A percentile compares a stretch with the other conserved stretches of the same genome.
Conservation (phyloP, 352 stramenopile species). For the Globisporangium parvum region DNA sequence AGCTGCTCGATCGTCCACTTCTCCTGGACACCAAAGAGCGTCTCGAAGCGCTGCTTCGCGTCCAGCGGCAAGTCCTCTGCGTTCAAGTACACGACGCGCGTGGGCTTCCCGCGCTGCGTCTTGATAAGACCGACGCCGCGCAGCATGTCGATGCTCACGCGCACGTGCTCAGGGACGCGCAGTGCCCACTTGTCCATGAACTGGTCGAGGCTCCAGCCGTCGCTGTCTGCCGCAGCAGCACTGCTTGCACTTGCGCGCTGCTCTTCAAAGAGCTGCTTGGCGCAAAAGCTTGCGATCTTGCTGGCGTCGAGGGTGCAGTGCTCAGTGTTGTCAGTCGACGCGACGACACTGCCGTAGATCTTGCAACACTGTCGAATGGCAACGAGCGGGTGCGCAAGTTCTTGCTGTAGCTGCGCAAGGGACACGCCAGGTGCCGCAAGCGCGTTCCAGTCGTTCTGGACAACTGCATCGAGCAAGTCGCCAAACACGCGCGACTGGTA, state of each 20-base stretch:
- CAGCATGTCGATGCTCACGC: conserved; percentile 58
- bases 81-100: conserved; percentile 56
- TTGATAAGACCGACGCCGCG: conserved; percentile 55
- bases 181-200: conserved; percentile 85
- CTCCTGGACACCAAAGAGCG: conserved; percentile 72
- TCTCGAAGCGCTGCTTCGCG: conserved; percentile 69
- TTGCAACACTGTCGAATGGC: conserved; percentile 68
- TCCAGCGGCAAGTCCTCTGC: conserved; percentile 62
- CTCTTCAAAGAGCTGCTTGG: conserved; percentile 70
- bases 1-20: conserved; percentile 81
- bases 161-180: conserved; percentile 59
- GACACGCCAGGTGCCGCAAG: conserved; percentile 31
- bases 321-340: conserved; percentile 11
- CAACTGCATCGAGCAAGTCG: conserved; percentile 64
- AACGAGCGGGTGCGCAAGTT: conserved; percentile 33
- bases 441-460: conserved; percentile 69
- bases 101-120: conserved; percentile 28
- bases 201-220: conserved; percentile 43
- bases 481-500: conserved; percentile 63
- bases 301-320: conserved; percentile 41
- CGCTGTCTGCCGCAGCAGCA: conserved; percentile 6
- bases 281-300: conserved; percentile 71
- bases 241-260: conserved; percentile 26
- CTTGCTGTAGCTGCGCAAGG: conserved; percentile 31
- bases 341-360: conserved; percentile 39